Conservation (phyloP, 192 early-diverging fungal species). For the Linnemannia schmuckeri region DNA sequence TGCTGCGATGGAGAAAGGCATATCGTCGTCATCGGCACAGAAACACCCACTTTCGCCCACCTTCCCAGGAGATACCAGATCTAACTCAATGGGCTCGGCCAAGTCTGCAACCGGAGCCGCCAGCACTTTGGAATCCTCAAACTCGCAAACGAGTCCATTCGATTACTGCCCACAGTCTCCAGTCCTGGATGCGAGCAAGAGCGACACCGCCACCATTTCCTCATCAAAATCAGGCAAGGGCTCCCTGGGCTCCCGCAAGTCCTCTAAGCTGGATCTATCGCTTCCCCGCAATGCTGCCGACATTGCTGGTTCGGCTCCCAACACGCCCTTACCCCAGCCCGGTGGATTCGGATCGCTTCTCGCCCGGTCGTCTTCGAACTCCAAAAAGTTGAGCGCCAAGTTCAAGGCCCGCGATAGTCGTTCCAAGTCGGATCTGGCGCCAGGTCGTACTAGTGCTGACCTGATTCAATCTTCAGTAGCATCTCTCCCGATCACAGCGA, state of each 20-base stretch:
- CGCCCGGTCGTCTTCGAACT: conserved; percentile 19
- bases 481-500: conserved; percentile 5
- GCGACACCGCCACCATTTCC: not conserved
- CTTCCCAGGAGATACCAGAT: not conserved
- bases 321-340: not conserved
- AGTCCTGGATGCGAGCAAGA: not conserved
- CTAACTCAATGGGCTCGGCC: not conserved
- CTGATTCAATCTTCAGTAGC: not conserved
- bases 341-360: conserved; percentile 5
- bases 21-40: not conserved
- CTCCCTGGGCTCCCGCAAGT: conserved; percentile 9
- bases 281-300: not conserved
- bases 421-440: conserved; percentile 30
- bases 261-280: conserved; percentile 3
- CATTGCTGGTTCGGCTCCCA: not conserved
- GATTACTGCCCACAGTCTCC: not conserved
- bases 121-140: not conserved
- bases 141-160: too few species aligned
- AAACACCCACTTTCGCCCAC: conserved; percentile 23
- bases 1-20: not conserved
- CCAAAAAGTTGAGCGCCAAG: conserved; percentile 26
- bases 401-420: conserved; percentile 18
- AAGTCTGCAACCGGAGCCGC: not conserved
- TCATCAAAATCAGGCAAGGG: not conserved
- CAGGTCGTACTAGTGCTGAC: not conserved